phyloP scores from a whole-genome alignment of 192 early-diverging fungal genomes.

The Backusella sp. region DNA sequence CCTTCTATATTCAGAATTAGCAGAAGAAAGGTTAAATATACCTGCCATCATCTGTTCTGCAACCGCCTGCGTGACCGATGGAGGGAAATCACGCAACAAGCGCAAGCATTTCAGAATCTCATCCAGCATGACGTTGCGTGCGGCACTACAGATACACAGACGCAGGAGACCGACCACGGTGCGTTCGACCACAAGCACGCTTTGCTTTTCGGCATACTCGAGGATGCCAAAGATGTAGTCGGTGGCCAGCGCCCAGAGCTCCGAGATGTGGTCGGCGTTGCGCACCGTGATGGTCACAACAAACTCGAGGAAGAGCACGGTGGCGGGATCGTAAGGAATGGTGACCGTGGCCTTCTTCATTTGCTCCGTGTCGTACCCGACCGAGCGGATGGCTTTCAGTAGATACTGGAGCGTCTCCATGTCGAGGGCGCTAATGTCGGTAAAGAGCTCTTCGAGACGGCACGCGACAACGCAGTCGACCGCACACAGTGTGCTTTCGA shows the following conservation, averaged over 20 bases:
- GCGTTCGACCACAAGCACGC: slow-evolving; percentile 71
- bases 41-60: slow-evolving; percentile 81
- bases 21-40: slow-evolving; percentile 52
- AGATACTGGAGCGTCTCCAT: slow-evolving; percentile 59
- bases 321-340: slow-evolving; percentile 58
- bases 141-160: slow-evolving; percentile 68
- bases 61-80: slow-evolving; percentile 59
- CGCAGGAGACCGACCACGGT: slow-evolving; percentile 72
- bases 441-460: slow-evolving; percentile 68
- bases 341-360: slow-evolving; percentile 26
- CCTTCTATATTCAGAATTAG: slow-evolving; percentile 34
- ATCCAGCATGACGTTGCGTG: slow-evolving; percentile 49
- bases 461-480: slow-evolving; percentile 70
- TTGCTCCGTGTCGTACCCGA: slow-evolving; percentile 34
- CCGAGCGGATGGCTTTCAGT: slow-evolving; percentile 54
- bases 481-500: slow-evolving; percentile 62
- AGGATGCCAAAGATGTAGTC: slow-evolving; percentile 73
- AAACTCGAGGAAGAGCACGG: slow-evolving; percentile 75
- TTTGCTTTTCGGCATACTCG: slow-evolving; percentile 57
- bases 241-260: slow-evolving; percentile 62
- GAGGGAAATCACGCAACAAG: slow-evolving; percentile 53
- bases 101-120: slow-evolving; percentile 53
- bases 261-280: slow-evolving; percentile 70
- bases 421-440: slow-evolving; percentile 72
- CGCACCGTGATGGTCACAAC: slow-evolving; percentile 73